Base-by-base conservation (phyloP, 305 asterid species). In the Fraxinus nigra region DNA sequence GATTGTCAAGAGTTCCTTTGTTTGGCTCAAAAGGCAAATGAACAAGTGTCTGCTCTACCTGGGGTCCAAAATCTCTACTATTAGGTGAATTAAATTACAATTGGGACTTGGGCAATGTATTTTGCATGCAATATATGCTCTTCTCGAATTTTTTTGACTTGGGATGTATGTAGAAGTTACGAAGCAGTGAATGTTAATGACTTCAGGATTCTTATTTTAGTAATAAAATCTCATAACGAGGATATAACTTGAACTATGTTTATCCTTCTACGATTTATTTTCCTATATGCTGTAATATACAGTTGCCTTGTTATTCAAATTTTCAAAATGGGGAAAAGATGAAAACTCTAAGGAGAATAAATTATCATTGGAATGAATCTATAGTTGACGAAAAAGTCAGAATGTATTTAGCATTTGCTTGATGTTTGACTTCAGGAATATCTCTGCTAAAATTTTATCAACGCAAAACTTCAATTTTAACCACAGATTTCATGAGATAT, bases 1-100 rank as follows among this genome's bases (percentile, higher is more conserved):
- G 97, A 92, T 74, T 92, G 95, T 22, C 88, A 91, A 1, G 88
- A 91, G 72, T 93, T 94, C 85, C 90, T 89, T 24, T 75, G 90
- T 35, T 74, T 89, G 67, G 89, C 87, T 34, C 84, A 75, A 28
- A 89, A 81, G 78, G 91, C 79, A 51, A 85, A 56, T 30, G 87
- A 69, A 54, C 70, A 11, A 37, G 76, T 82, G 34, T 16, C 79
- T 78, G 80, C 82, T 70, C 37, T 82, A 13, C 18, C 84, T 20
- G 8, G 75, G 78, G 38, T 54, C 65, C 77, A 65, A 8, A n/a
- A 38, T 79, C 20, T 48, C 3, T 43, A 5, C 40, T 26, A 65
- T 38, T 77, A 33, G 84, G 77, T 69, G 43, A 16, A 48, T 76
- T 13, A 22, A 43, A 26, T 54, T 35, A 18, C 78, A 70, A 46